Evolutionary conservation across 441 rosid species (phyloP), one percentile per base, ranked within the genome.

Genomic region (Jatropha podagrica): DNA sequence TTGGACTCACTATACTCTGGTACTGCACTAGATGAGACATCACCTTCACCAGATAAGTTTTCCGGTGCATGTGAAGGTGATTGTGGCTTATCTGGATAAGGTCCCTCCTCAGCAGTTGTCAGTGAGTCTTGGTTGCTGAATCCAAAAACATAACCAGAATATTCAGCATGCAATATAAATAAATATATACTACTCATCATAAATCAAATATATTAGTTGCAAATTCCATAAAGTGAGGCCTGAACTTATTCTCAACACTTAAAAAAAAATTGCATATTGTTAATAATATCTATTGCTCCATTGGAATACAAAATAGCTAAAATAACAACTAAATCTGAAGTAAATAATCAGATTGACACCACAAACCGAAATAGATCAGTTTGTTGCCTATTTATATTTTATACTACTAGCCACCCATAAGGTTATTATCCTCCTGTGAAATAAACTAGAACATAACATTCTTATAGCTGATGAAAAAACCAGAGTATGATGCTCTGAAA

Each of bases 1-100:
- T 87, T 89, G 75, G 90, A 76, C 81, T 88, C 92, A 48, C 69
- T 84, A 78, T 85, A 87, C 73, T 89, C 92, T 32, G 83, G 81
- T 32, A 77, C 86, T 23, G 82, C 80, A 82, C 80, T 77, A 23
- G 86, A 61, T 52, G 87, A 68, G 15, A 71, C 81, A 74, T 88
- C 89, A 81, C 63, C 91, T 72, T 91, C 92, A 73, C 80, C 83
- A 71, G 91, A 82, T 78, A 87, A 78, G 83, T 83, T 86, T 82
- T 79, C 89, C 68, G 83, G 85, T 61, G 66, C 85, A 77, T 82
- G 86, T 20, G 86, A 73, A 62, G 88, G 89, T 48, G 90, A 83
- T 40, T 82, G 81, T 68, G 86, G 83, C 79, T 79, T 80, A 73
- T 86, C 91, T 72, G 74, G 80, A 81, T 78, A 84, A 76, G 84